These are phyloP conservation scores for Carallia pectinifolia DNA, from an alignment of 345 rosid genomes.

Conservation along the genomic window DNA sequence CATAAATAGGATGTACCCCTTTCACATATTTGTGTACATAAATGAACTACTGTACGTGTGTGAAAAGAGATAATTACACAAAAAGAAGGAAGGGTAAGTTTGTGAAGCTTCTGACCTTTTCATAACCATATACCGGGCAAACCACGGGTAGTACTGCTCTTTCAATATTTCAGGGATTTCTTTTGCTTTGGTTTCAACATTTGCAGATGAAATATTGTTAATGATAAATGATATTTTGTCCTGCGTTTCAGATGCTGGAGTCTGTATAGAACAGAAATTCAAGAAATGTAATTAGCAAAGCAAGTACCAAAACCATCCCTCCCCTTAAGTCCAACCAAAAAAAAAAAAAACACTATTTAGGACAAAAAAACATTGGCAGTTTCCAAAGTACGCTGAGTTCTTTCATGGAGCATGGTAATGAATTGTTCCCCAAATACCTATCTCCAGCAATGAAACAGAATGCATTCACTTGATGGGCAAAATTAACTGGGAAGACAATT, in stretches of 20 bases:
- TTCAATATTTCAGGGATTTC: conserved; percentile 79
- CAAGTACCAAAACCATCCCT: no score
- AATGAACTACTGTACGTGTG: background rate
- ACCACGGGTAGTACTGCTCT: conserved; percentile 89
- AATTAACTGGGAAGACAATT: background rate
- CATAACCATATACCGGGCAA: conserved; percentile 99
- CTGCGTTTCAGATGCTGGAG: conserved; percentile 77
- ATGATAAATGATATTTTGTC: conserved; percentile 90
- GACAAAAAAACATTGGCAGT: no score
- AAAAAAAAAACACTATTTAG: no score
- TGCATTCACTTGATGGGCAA: background rate
- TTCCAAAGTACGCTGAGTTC: no score
- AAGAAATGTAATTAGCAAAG: background rate
- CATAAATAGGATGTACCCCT: background rate
- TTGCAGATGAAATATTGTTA: conserved; percentile 76
- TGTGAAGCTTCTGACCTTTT: conserved; percentile 55
- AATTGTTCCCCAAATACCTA: no score
- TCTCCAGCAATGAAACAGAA: background rate
- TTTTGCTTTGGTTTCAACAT: conserved; percentile 77
- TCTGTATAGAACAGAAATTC: conserved; percentile 37
- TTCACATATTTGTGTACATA: background rate
- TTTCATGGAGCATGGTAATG: no score
- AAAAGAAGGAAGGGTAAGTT: background rate
- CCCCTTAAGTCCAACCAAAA: no score
- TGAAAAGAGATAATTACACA: background rate